Base-by-base conservation (phyloP, 208 protist genomes). In the Wallacemonas sp. region DNA sequence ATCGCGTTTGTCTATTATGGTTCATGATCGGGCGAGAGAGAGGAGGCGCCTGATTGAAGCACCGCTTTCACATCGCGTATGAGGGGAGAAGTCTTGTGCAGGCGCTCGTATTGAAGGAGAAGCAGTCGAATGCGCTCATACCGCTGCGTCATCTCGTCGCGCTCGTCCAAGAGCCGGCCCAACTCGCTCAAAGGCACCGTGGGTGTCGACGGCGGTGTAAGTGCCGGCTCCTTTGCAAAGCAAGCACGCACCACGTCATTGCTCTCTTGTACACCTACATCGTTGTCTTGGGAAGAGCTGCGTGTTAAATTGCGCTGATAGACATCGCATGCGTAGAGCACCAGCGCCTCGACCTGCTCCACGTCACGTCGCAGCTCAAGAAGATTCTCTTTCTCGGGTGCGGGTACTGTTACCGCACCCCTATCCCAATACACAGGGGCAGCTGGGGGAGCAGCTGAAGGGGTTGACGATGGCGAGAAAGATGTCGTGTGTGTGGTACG, bases 101-200 rank as follows among this genome's bases (percentile, higher is more conserved):
- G 8, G 3, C 41, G 26, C 12, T 63, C 42, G 58, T 51, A 63
- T 26, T 63, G 58, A 3, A 17, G 21, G 27, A 51, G 8, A 22
- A 38, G 26, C 12, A 63, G 39, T n/a, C 28, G 38, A 4, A 65
- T 31, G 6, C 44, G 41, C 62, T 60, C 63, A 41, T 77, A 81
- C 62, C 76, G 72, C 30, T 84, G 75, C 54, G 72, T 68, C 17
- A 94, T 66, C 1, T 58, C 47, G 61, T 94, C 88, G 9, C 88
- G 62, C 55, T 91, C 80, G 46, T 89, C 88, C n/a, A 90, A 46
- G 30, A 91, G 51, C 42, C 61, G 17, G 5, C 84, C 82, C 19
- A 94, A 68, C 46, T 88, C 72, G 44, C 84, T 68, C 19, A 93
- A 67, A 28, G 80, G 82, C 44, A 84, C 70, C 15, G 58, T 75